Evolutionary conservation across 805 yeast species (phyloP), one percentile per base, ranked within the genome.

Genomic region (Debaryomyces maramus): DNA sequence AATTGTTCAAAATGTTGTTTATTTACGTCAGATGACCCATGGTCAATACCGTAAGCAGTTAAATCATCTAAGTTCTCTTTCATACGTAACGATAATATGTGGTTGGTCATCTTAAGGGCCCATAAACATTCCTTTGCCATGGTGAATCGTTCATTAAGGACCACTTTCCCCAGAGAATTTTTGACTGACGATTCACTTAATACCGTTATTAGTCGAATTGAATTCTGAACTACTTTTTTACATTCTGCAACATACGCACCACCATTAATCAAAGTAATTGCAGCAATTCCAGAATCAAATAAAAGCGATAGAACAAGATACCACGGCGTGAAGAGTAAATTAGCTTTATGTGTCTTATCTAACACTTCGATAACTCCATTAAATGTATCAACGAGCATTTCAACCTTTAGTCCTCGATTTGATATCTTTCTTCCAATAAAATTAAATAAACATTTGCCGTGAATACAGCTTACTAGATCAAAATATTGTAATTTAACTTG

Each of bases 121-220:
- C 85, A 81, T n/a, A 77, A 50, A 50, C 83, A 77, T 52, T 80
- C 85, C 32, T 70, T 65, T 9, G 73, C 75, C 86, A 80, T 80
- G 38, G 61, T 65, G 48, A 67, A 70, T 29, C 75, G 48, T 38
- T 58, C 62, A 28, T 55, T 50, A 32, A 58, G 49, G 8, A 68
- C 40, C 5, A 58, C 46, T 34, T 57, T 60, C 8, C 69, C 66
- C 48, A 61, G 42, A 6, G 49, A 55, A 38, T 59, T 55, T 17
- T 53, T 46, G 5, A 70, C 67, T 23, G 68, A 52, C 18, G 72
- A 50, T 22, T 55, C 60, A 43, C 48, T 63, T 13, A 55, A 43
- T 9, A 30, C 39, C 8, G 45, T 42, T 11, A 65, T 41, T 6
- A 67, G 44, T 3, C 44, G 37, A 32, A 65, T 54, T 5, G 61